phyloP scores from a whole-genome alignment of 306 rosid species.

The barrel medic (Medicago truncatula) region MtrunA17r5.0-ANR NC_053049.1:17820501-17821000 shows the following conservation, averaged over 20 bases:
- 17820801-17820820: constrained; percentile 30
- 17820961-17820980: constrained; percentile 1
- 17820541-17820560: constrained; percentile 60
- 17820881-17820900: constrained; percentile 10
- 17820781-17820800: constrained; percentile 59
- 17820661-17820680: constrained; percentile 39
- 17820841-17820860: constrained; percentile 18
- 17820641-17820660: constrained; percentile 37
- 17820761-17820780: constrained; percentile 67
- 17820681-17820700: background rate
- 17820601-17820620: constrained; percentile 95
- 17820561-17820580: constrained; percentile 80
- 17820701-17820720: constrained; percentile 47
- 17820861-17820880: constrained; percentile 27
- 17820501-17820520: constrained; percentile 83
- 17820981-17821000: constrained; percentile 22
- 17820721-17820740: constrained; percentile 94
- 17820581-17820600: constrained; percentile 92
- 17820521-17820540: constrained; percentile 95
- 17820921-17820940: constrained; percentile 30
- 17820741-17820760: constrained; percentile 86
- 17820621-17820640: constrained; percentile 76
- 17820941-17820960: constrained; percentile 23
- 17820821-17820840: constrained; percentile 33
- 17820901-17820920: constrained; percentile 27